phyloP scores from a whole-genome alignment of 495 filamentous ascomycete genomes.

The Penicillium steckii region DNA sequence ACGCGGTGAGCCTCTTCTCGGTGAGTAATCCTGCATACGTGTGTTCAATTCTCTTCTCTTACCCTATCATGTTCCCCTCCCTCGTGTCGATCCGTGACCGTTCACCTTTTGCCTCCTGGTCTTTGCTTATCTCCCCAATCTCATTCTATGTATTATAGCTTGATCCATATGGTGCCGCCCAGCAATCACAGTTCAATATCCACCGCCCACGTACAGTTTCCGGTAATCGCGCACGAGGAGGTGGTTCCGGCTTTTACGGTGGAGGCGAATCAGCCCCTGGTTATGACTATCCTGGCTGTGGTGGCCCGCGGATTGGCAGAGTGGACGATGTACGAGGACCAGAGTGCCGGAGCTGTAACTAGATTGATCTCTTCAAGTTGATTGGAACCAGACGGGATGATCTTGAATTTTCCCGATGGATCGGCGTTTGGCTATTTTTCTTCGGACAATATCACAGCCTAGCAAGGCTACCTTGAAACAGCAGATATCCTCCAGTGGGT shows the following conservation, averaged over 20 bases:
- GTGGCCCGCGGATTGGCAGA: conserved; percentile 31
- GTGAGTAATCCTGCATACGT: conserved; percentile 19
- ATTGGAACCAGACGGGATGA: too few species aligned
- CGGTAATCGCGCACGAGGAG: conserved; percentile 24
- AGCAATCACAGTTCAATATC: conserved; percentile 63
- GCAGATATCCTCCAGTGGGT: too few species aligned
- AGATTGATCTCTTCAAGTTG: too few species aligned
- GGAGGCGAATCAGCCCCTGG: conserved; percentile 25
- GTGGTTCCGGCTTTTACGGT: conserved; percentile 23
- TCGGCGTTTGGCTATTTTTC: too few species aligned
- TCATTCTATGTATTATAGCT: conserved; percentile 44
- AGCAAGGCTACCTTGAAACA: too few species aligned
- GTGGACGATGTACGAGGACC: conserved; percentile 44
- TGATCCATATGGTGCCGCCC: conserved; percentile 63
- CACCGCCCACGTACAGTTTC: conserved; percentile 18
- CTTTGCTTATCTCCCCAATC: neutral
- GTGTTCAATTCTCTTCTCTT: neutral
- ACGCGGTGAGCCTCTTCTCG: conserved; percentile 43
- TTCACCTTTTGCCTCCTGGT: neutral
- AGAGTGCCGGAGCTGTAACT: conserved; percentile 36
- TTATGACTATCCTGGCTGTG: conserved; percentile 5
- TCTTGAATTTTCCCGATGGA: conserved; percentile 9
- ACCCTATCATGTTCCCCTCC: neutral
- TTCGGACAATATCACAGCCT: too few species aligned
- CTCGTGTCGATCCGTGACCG: neutral